Evolutionary conservation across 495 filamentous ascomycete species (phyloP), one percentile per base, ranked within the genome.

Genomic region (Stereocaulon alpinum): DNA sequence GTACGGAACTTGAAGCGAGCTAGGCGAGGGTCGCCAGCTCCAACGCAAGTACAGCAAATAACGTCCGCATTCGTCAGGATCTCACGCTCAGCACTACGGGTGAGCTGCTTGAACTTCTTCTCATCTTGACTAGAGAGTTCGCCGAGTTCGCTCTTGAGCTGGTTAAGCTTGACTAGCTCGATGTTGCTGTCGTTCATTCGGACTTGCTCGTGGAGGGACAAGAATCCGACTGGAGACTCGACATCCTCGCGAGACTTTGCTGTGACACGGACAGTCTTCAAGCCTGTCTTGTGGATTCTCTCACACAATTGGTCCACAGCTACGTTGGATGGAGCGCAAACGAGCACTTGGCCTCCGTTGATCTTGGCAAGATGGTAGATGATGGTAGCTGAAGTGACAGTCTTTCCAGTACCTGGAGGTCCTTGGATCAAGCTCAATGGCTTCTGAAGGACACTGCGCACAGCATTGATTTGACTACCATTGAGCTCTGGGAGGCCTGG

Each of bases 241-340:
- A 97, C 94, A 76, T 99, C 93, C 70, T 99, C 93, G 45, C 93
- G 85, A 59, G 94, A 97, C 72, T 99, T 99, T 45, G 93, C 93
- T 12, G 94, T 99, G 61, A 99, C 83, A 63, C 93, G 91, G n/a
- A 97, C 93, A 56, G 91, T 91, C 73, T 97, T 99, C 51, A 99
- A 76, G 10, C 91, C 91, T 9, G 94, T 97, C 27, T 83, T 81
- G 70, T 97, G 94, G 58, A 99, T 95, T 40, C 95, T 89, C 72
- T 99, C 93, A 70, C 94, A 97, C 44, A 99, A 86, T 70, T 99
- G 93, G 67, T 99, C 93, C 45, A 99, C 93, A 18, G 93, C 93
- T 63, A 99, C 93, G 77, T 99, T 99, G 44, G 93, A 99, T 2
- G 93, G 93, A 37, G 93, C 93, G 67, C 93, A 99, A 34, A 99